Base-by-base conservation (phyloP, 345 rosid species). In the Reutealis trisperma region DNA sequence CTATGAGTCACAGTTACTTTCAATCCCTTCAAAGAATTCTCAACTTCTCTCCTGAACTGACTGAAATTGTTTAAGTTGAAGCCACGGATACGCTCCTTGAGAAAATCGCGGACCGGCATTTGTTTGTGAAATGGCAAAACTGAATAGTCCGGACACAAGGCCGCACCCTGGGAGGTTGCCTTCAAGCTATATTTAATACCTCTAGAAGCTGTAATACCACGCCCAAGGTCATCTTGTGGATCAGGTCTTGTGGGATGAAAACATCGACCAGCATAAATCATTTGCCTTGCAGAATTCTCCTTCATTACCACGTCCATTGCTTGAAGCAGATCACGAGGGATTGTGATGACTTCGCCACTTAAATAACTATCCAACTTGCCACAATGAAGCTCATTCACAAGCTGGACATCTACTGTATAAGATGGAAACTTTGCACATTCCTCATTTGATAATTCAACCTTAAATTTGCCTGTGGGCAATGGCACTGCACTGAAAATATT, bases 221-320 rank as follows among this genome's bases (percentile, higher is more conserved):
- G 11, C 16, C 90, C 85, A 71, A 91, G 91, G 34, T 92, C 87
- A 67, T 83, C 92, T 0, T 68, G 80, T 0, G 14, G 67, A 25
- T n/a, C 2, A 61, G 79, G 41, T 8, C 76, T 81, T 18, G 55
- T 22, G 52, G 86, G 80, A 76, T 87, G 90, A 47, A 94, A 94
- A 78, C 83, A 82, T 21, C 88, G 84, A 61, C 93, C 94, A 55
- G 75, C 84, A 12, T 87, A 75, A 42, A 94, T 85, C 98, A 91
- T 91, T 68, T 58, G 76, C 81, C 77, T 83, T 1, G 81, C 60
- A 12, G 97, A 90, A 78, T 94, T 90, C 86, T 94, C 98, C 83
- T 94, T 94, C 94, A 92, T 87, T 54, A 94, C 94, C 15, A 94
- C 87, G 85, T 94, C 97, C 90, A 94, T 69, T 14, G 92, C 97